Evolutionary conservation across 371 early-diverging fungal species (phyloP).

Genomic region (Gilbertella persicaria): DNA sequence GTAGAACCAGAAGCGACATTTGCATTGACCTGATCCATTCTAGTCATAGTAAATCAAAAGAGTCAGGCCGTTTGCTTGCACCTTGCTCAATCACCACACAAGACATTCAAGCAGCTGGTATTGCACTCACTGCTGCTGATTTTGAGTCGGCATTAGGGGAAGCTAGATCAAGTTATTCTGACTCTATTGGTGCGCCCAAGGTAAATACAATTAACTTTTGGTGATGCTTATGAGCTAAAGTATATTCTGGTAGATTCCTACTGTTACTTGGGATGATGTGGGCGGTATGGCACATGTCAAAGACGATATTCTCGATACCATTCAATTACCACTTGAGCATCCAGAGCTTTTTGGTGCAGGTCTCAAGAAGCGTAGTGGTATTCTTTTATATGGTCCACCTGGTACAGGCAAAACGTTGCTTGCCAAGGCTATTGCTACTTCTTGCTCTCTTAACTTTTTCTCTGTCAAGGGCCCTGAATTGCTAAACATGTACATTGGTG

Average conservation of each 20-base stretch:
- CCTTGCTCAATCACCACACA: conserved; percentile 39
- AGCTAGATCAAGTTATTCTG: conserved; percentile 84
- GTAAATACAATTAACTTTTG: conserved; percentile 19
- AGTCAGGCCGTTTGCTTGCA: no score
- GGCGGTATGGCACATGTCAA: conserved; percentile 98
- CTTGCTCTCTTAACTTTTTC: conserved; percentile 96
- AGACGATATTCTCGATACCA: conserved; percentile 96
- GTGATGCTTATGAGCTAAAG: background rate
- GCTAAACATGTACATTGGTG: conserved; percentile 90
- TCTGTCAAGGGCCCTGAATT: conserved; percentile 99
- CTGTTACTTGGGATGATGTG: conserved; percentile 98
- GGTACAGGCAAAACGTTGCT: conserved; percentile 99
- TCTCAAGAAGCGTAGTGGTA: conserved; percentile 96
- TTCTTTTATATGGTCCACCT: conserved; percentile 96
- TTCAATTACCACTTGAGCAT: conserved; percentile 97
- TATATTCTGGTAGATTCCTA: conserved; percentile 72
- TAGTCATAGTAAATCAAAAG: conserved; percentile 16
- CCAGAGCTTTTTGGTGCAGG: conserved; percentile 97
- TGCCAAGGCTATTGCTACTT: conserved; percentile 99
- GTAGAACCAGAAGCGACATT: no score
- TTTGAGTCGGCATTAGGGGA: conserved; percentile 78
- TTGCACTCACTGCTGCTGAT: conserved; percentile 74
- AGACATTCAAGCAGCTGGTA: conserved; percentile 71
- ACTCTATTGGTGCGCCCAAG: conserved; percentile 94
- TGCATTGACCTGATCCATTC: background rate